Conservation (phyloP, 805 yeast species). For the Candida broadrunensis region DNA sequence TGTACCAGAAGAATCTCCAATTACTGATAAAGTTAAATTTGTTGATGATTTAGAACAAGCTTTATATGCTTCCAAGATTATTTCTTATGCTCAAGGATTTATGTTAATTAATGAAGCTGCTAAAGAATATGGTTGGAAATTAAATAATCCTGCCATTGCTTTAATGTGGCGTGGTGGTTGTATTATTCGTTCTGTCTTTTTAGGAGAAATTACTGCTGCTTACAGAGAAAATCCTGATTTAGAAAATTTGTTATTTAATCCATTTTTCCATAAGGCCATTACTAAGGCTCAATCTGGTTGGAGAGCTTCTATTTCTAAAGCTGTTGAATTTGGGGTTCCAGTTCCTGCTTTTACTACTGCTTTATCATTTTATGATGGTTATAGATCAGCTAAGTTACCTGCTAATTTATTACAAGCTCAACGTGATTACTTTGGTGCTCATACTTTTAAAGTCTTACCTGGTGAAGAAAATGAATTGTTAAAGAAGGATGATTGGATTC, state of each 20-base stretch:
- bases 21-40: constrained; percentile 76
- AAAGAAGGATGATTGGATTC: constrained; percentile 82
- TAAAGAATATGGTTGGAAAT: constrained; percentile 92
- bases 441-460: constrained; percentile 94
- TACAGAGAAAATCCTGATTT: constrained; percentile 90
- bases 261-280: constrained; percentile 90
- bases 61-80: constrained; percentile 95
- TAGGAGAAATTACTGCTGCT: constrained; percentile 95
- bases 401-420: constrained; percentile 99
- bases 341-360: constrained; percentile 98
- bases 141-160: constrained; percentile 97
- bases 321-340: constrained; percentile 87
- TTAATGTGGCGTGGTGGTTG: constrained; percentile 99
- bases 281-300: constrained; percentile 92
- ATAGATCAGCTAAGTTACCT: constrained; percentile 92
- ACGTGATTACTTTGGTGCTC: constrained; percentile 99
- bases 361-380: constrained; percentile 96
- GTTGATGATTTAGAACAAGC: constrained; percentile 97
- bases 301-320: constrained; percentile 82
- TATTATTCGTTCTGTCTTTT: constrained; percentile 97
- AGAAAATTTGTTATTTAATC: constrained; percentile 93
- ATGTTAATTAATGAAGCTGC: constrained; percentile 99
- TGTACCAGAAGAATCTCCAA: constrained; percentile 54
- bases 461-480: constrained; percentile 72
- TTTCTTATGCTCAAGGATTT: constrained; percentile 99